phyloP scores from a whole-genome alignment of 306 rosid genomes.

The Medicago lupulina region DNA sequence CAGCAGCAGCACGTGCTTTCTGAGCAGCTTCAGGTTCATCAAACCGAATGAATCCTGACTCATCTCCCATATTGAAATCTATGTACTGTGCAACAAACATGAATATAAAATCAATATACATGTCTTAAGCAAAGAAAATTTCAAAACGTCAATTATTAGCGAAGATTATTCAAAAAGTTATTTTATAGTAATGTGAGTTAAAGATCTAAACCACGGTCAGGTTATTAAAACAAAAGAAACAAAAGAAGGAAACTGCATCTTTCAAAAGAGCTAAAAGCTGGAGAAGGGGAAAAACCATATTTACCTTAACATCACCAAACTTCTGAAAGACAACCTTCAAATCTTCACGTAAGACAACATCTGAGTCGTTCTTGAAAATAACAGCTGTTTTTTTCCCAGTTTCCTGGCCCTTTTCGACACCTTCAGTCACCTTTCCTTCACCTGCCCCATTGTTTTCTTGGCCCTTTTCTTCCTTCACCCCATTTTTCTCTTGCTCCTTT shows the following conservation, averaged over 20 bases:
- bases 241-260: background rate
- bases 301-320: constrained; percentile 87
- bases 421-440: constrained; percentile 56
- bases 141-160: too few relatives aligned
- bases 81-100: constrained; percentile 57
- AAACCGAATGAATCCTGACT: constrained; percentile 78
- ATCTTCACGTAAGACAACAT: constrained; percentile 85
- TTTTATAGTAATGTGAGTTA: background rate
- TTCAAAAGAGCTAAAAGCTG: background rate
- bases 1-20: constrained; percentile 91
- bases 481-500: constrained; percentile 44
- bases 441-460: constrained; percentile 35
- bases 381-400: constrained; percentile 53
- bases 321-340: constrained; percentile 70
- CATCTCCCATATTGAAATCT: constrained; percentile 85
- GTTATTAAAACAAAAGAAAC: constrained; percentile 7
- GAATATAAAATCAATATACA: constrained; percentile 12
- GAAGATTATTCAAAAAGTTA: too few relatives aligned
- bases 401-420: constrained; percentile 52
- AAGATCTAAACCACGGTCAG: background rate
- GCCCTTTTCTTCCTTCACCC: constrained; percentile 3
- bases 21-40: constrained; percentile 85
- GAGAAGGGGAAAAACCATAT: background rate
- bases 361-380: constrained; percentile 58
- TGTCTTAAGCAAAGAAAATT: constrained; percentile 9